Percentiles rank a stretch among this genome's conserved stretches.
Evolutionary conservation across 2,329 filamentous ascomycete species (phyloP).

Genomic region (Teratosphaeria epicoccoides): DNA sequence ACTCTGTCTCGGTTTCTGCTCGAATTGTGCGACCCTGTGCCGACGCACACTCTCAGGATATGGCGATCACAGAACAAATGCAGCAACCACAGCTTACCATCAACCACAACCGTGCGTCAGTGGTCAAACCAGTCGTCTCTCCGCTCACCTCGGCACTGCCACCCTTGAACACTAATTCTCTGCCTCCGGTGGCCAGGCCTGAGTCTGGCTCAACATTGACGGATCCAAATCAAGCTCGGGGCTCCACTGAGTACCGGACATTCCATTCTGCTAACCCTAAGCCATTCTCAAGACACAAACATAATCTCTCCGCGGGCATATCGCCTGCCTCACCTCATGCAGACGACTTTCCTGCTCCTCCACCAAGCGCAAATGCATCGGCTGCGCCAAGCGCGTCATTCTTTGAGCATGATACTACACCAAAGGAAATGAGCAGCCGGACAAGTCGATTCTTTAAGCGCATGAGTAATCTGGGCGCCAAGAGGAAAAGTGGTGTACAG

Average conservation of each 20-base stretch:
- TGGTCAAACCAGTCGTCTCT: neutral
- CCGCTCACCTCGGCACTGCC: slow-evolving; percentile 3
- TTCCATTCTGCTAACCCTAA: slow-evolving; percentile 12
- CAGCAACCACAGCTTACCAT: slow-evolving; percentile 51
- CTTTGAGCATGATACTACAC: slow-evolving; percentile 37
- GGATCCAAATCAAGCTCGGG: slow-evolving; percentile 1
- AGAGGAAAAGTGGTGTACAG: slow-evolving; percentile 10
- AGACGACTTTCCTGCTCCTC: slow-evolving; percentile 17
- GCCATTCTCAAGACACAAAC: slow-evolving; percentile 12
- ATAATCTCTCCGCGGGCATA: slow-evolving; percentile 3
- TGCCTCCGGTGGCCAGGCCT: neutral
- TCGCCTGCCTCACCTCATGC: slow-evolving; percentile 5
- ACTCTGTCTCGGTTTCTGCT: slow-evolving; percentile 81
- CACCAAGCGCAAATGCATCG: slow-evolving; percentile 15
- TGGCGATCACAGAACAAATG: slow-evolving; percentile 25
- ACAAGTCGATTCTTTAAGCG: slow-evolving; percentile 55
- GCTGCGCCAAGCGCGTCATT: slow-evolving; percentile 20
- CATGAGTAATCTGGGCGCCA: slow-evolving; percentile 37
- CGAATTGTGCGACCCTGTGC: slow-evolving; percentile 61
- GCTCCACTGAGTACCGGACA: slow-evolving; percentile 10
- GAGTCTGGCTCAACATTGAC: neutral
- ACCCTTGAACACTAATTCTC: slow-evolving; percentile 1
- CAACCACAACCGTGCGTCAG: slow-evolving; percentile 39
- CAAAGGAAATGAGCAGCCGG: slow-evolving; percentile 33
- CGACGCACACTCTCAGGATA: slow-evolving; percentile 5